Percentiles rank a stretch among this genome's conserved stretches.
Evolutionary conservation across 2,329 filamentous ascomycete species (phyloP).

Genomic region (Aspergillus arachidicola): DNA sequence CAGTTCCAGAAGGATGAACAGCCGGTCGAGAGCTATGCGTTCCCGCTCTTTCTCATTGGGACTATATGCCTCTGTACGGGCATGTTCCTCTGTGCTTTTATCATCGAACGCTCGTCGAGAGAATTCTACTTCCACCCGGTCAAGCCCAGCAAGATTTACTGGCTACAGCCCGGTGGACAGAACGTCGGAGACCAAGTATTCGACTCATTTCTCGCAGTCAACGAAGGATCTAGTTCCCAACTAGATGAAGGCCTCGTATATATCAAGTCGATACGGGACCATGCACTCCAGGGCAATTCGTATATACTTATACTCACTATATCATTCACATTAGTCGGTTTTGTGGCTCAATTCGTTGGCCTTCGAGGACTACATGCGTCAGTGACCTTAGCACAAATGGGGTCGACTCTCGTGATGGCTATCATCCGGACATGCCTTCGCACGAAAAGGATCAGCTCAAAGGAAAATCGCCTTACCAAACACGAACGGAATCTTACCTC

Average conservation of each 20-base stretch:
- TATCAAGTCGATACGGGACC: constrained; percentile 31
- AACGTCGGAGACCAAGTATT: constrained; percentile 43
- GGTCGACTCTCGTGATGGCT: constrained; percentile 40
- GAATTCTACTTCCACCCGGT: constrained; percentile 28
- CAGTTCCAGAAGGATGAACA: constrained; percentile 30
- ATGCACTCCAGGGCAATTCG: constrained; percentile 15
- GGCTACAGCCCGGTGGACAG: constrained; percentile 44
- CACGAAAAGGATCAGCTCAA: constrained; percentile 32
- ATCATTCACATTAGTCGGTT: constrained; percentile 33
- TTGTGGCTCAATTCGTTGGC: constrained; percentile 43
- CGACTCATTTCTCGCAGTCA: constrained; percentile 37
- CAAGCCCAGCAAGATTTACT: constrained; percentile 36
- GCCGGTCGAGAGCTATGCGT: constrained; percentile 32
- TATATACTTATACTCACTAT: constrained; percentile 27
- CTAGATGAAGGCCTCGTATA: constrained; percentile 23
- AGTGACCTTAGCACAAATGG: constrained; percentile 39
- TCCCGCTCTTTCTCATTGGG: constrained; percentile 38
- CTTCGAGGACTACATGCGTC: constrained; percentile 41
- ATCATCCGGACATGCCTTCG: constrained; percentile 38
- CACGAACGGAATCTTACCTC: constrained; percentile 24
- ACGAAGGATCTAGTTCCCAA: constrained; percentile 22
- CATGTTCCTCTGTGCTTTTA: constrained; percentile 38
- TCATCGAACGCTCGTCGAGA: constrained; percentile 37
- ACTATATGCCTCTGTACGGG: constrained; percentile 35
- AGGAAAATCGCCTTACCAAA: constrained; percentile 29